Conservation (phyloP, 257 asterid species). For the Solanum arcanum region DNA sequence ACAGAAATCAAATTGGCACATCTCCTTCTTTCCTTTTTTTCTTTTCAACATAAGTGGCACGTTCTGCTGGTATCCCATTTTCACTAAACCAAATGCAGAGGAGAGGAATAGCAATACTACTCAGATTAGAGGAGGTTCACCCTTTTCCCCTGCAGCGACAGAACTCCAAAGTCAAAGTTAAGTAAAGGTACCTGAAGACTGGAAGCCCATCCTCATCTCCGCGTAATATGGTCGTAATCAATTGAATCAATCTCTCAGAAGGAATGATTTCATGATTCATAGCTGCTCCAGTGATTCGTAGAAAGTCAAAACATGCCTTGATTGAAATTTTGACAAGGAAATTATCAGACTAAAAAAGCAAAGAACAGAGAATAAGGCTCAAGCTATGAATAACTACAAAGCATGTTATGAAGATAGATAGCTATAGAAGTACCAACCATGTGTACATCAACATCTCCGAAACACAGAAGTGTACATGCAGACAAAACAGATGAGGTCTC, state of each 20-base stretch:
- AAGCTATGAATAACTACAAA: not conserved
- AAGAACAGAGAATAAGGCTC: not conserved
- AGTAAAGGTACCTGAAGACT: constrained; percentile 44
- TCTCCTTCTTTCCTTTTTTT: not conserved
- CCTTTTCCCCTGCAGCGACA: not conserved
- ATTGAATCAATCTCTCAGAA: constrained; percentile 50
- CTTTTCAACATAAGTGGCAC: not conserved
- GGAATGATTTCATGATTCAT: constrained; percentile 50
- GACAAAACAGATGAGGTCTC: constrained; percentile 52
- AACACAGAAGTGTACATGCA: constrained; percentile 64
- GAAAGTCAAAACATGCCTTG: constrained; percentile 93
- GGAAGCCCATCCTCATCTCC: constrained; percentile 45
- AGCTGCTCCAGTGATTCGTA: constrained; percentile 60
- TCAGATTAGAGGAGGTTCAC: not conserved
- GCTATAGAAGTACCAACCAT: constrained; percentile 44
- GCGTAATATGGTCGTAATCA: constrained; percentile 44
- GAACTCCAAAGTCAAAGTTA: not conserved
- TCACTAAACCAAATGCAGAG: not conserved
- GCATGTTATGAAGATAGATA: constrained; percentile 2
- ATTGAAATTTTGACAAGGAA: constrained; percentile 12
- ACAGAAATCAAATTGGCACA: not conserved
- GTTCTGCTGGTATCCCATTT: not conserved
- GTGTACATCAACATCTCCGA: constrained; percentile 72
- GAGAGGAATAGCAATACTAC: not conserved
- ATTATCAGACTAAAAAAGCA: not conserved